phyloP scores from a whole-genome alignment of 2,329 filamentous ascomycete species.

The Fusarium sp. region DNA sequence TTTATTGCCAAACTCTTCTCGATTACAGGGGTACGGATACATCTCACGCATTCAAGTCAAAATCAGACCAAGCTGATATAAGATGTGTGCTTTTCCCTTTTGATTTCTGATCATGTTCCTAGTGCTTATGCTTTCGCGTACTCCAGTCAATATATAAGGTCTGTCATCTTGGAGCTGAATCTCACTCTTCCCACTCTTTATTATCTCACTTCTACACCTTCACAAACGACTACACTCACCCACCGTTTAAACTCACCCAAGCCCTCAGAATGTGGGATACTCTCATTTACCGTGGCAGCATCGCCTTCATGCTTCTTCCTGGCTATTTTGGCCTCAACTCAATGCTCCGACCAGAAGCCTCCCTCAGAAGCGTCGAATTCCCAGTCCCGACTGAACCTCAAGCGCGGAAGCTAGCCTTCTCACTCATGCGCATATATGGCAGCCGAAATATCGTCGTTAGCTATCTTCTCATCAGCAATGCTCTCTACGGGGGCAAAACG shows the following conservation, averaged over 20 bases:
- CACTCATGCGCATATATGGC: slow-evolving; percentile 33
- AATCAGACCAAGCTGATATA: too few species aligned
- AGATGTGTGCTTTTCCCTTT: too few species aligned
- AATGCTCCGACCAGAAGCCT: slow-evolving; percentile 26
- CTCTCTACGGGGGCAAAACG: slow-evolving; percentile 21
- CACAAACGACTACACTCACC: not conserved
- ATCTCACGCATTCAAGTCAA: too few species aligned
- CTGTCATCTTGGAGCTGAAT: too few species aligned
- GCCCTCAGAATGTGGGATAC: slow-evolving; percentile 10
- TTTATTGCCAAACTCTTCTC: too few species aligned
- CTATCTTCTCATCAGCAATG: slow-evolving; percentile 33
- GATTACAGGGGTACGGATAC: too few species aligned
- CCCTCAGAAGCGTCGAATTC: slow-evolving; percentile 22
- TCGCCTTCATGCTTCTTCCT: slow-evolving; percentile 27
- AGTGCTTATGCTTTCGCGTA: too few species aligned
- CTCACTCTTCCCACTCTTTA: not conserved
- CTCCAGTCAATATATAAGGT: too few species aligned
- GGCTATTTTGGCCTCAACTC: slow-evolving; percentile 30
- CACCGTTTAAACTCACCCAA: not conserved
- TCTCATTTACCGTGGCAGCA: slow-evolving; percentile 25
- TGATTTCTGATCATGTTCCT: too few species aligned
- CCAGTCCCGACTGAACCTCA: slow-evolving; percentile 26
- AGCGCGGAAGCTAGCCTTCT: slow-evolving; percentile 7
- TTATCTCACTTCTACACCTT: not conserved
- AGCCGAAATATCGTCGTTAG: slow-evolving; percentile 32